Evolutionary conservation across 176 grass and related monocot genomes (phyloP), one percentile per base, ranked within the genome.

Genomic region (Musa itinerans): DNA sequence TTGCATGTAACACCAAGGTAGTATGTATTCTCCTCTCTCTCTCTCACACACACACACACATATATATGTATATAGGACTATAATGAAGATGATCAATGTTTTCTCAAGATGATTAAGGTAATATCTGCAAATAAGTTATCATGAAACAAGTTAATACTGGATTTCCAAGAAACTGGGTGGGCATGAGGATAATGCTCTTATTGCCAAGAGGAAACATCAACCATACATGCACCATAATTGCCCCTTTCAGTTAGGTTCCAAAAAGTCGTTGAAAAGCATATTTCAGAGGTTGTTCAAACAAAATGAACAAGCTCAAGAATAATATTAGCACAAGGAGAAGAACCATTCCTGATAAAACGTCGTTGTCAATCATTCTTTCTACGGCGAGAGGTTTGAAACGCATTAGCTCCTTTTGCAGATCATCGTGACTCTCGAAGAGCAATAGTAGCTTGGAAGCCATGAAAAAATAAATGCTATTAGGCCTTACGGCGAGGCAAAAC

Each of bases 241-340:
- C 10, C 23, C 49, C 34, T 43, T 43, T 43, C 4, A 5, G 51
- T n/a, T 53, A 54, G 52, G 86, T 79, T 11, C 85, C 88, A 69
- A 87, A 63, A n/a, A 81, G 76, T 80, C 81, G 85, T 54, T 83
- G 83, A 58, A 83, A 70, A 50, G 85, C 68, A 80, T 80, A 91
- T 73, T 79, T 54, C 11, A 91, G 80, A 22, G 80, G 83, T 26
- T 85, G 85, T 55, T 81, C 89, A 55, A 91, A 67, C 3, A 78
- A 63, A 1, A 83, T 83, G 53, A 88, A 76, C 13, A 91, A 83
- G 80, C 85, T 91, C 4, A 88, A 78, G 1, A 86, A 78, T 12
- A 85, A 76, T 59, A 91, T 49, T 1, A 83, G 89, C 11, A 85
- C 64, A 8, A 73, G 74, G 1, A 85, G 82, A 51, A 78, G 68